Evolutionary conservation across 78 protist genomes (phyloP).

Genomic region (Dictyostelium discoideum): dicty_2.7 NC_007088.5:902001-902500

Average conservation of each 20-base stretch:
- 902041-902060: not conserved
- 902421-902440: not conserved
- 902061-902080: not conserved
- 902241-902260: not conserved
- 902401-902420: not conserved
- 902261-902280: not conserved
- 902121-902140: not conserved
- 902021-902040: not conserved
- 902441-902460: not conserved
- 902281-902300: not conserved
- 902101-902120: not conserved
- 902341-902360: not conserved
- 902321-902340: not conserved
- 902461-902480: not conserved
- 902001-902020: not conserved
- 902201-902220: not conserved
- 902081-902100: not conserved
- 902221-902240: not conserved
- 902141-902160: not conserved
- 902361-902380: not conserved
- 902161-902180: not conserved
- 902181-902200: not conserved
- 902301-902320: not conserved
- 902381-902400: not conserved
- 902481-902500: not conserved